Percentiles rank a stretch among this genome's conserved stretches.
Evolutionary conservation across 1,284 basidiomycete genomes (phyloP).

Genomic region (Moniliophthora roreri): DNA sequence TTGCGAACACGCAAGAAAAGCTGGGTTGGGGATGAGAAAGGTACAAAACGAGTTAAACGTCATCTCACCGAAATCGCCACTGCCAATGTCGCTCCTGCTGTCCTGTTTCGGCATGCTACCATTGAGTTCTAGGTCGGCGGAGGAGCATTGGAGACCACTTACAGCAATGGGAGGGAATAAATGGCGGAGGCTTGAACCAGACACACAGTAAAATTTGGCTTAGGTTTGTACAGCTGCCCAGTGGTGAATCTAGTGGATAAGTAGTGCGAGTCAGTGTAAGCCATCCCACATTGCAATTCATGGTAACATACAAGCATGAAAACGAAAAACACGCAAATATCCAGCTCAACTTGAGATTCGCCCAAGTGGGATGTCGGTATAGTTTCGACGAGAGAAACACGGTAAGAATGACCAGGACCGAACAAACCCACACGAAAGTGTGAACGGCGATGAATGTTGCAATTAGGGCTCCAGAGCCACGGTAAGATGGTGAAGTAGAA

Average conservation of each 20-base stretch:
- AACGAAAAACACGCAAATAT: conserved; percentile 16
- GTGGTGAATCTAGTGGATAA: conserved; percentile 13
- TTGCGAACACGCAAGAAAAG: not conserved
- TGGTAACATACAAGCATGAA: conserved; percentile 11
- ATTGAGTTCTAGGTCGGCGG: not conserved
- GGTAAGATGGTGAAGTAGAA: not conserved
- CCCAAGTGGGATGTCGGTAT: conserved; percentile 15
- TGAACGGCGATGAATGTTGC: conserved; percentile 14
- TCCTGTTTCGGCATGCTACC: conserved; percentile 2
- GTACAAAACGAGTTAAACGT: not conserved
- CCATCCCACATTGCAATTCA: not conserved
- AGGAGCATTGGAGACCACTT: not conserved
- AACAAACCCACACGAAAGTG: conserved; percentile 16
- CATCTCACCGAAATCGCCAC: conserved; percentile 14
- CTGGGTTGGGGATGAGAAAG: not conserved
- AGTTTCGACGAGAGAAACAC: conserved; percentile 11
- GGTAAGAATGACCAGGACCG: conserved; percentile 12
- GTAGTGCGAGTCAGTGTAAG: too few species aligned
- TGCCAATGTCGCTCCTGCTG: conserved; percentile 15
- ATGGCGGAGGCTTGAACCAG: conserved; percentile 16
- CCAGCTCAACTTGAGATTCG: conserved; percentile 18
- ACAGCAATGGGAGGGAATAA: conserved; percentile 12
- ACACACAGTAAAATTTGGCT: conserved; percentile 12
- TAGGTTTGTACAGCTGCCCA: conserved; percentile 13
- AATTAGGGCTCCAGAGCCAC: conserved; percentile 10